Percentiles rank a stretch among this genome's conserved stretches.
Conservation (phyloP, 345 rosid species). For the Heritiera littoralis region DNA sequence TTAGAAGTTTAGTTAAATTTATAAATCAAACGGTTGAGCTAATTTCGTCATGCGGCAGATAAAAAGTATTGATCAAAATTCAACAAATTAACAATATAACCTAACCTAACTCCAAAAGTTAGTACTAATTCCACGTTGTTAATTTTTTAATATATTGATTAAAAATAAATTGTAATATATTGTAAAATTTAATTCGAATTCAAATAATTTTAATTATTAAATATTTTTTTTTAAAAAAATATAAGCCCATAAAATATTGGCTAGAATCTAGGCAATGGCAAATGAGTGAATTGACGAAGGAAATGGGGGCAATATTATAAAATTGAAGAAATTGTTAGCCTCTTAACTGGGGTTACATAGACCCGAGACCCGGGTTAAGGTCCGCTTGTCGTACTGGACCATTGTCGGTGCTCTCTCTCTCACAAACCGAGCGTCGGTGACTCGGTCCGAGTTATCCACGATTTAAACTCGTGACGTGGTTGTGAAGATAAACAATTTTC, state of each 20-base stretch:
- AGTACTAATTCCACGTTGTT: neutral
- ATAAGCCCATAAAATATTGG: neutral
- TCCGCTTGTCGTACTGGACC: conserved; percentile 31
- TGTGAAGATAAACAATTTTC: neutral
- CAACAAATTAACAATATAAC: neutral
- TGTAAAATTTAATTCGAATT: no score
- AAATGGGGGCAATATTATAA: conserved; percentile 39
- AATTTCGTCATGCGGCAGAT: neutral
- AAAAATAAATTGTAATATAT: no score
- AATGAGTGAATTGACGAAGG: neutral
- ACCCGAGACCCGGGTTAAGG: conserved; percentile 48
- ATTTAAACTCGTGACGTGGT: conserved; percentile 18
- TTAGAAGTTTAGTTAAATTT: neutral
- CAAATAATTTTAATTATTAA: no score
- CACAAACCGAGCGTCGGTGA: conserved; percentile 74
- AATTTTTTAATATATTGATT: no score
- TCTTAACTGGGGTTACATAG: conserved; percentile 52
- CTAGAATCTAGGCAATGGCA: neutral
- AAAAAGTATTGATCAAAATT: neutral
- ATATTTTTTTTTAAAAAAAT: neutral
- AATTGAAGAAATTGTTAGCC: conserved; percentile 53
- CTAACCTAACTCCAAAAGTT: neutral
- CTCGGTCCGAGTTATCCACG: conserved; percentile 54
- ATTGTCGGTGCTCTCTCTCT: conserved; percentile 29
- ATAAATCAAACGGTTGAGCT: neutral